phyloP scores from a whole-genome alignment of 116 monocot species.

The Papilionanthe hybrid region DNA sequence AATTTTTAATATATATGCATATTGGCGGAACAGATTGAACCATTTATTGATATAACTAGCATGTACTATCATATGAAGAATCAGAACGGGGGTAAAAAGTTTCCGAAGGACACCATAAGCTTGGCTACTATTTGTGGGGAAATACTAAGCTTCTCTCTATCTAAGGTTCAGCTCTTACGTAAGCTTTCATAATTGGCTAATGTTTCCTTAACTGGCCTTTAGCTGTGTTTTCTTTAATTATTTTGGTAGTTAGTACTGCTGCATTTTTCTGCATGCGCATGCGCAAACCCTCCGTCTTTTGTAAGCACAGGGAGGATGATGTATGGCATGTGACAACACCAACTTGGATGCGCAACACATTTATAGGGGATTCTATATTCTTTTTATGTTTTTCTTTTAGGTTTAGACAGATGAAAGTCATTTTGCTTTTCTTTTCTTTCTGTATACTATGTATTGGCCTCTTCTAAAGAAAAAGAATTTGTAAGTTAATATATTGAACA shows the following conservation, averaged over 20 bases:
- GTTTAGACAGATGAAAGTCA: background rate
- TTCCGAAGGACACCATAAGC: slow-evolving; percentile 75
- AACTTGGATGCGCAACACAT: background rate
- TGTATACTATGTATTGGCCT: too few species aligned
- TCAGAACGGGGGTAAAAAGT: slow-evolving; percentile 29
- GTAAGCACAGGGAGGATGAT: background rate
- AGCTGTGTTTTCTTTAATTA: background rate
- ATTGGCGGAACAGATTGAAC: slow-evolving; percentile 55
- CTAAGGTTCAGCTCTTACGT: slow-evolving; percentile 59
- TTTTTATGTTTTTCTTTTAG: background rate
- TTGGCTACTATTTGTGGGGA: slow-evolving; percentile 83
- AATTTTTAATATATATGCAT: background rate
- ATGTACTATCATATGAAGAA: slow-evolving; percentile 57
- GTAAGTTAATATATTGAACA: background rate
- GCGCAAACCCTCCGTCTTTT: background rate
- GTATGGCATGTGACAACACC: background rate
- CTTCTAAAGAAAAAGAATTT: background rate
- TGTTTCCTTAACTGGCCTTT: background rate
- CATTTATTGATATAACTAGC: slow-evolving; percentile 90
- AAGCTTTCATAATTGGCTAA: background rate
- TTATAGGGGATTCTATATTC: background rate
- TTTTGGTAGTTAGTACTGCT: background rate
- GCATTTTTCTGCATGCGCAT: background rate
- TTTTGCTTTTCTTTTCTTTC: background rate
- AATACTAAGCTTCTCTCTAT: slow-evolving; percentile 65